Base-by-base conservation (phyloP, 1,139 yeast genomes). In the Saccharomyces hybrid region DNA sequence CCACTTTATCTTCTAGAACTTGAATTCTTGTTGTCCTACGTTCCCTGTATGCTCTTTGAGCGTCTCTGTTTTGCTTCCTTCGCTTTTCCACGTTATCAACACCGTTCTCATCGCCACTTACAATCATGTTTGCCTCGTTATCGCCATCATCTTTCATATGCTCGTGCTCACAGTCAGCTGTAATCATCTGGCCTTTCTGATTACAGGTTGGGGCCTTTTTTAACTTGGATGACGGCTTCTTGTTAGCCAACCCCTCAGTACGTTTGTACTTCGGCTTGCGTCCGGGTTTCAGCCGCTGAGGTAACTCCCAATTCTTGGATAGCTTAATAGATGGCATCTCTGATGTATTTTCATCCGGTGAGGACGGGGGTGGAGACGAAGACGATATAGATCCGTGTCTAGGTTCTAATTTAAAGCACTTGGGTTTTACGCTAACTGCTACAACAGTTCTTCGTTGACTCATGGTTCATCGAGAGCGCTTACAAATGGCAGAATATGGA, bases 51-150 rank as follows among this genome's bases (percentile, higher is more conserved):
- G 97, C 97, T 55, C 98, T 72, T 73, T 90, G 98, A 2, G 98
- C 98, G 27, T 96, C 96, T 57, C 98, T 77, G 68, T 91, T 91
- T 72, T 91, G 97, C 0, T 96, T 96, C 71, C 90, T 89, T 56
- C 96, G 75, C 66, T 88, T 87, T 38, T 84, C 79, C 1, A 86
- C 86, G 0, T 88, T 87, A 0, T 86, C 82, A 52, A 75, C 78
- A 8, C 64, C 49, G 51, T 42, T n/a, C 21, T 31, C 54, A 38
- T 34, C 29, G 12, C 50, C 42, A 24, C 32, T 44, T 31, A 42
- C 32, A 24, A 24, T 24, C 26, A 4, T 24, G n/a, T 38, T 38
- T 16, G n/a, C 44, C 19, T 38, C 44, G 12, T 38, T 24, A 19
- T 19, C 26, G 11, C 34, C 44, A 16, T 9, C 7, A 19, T 16